Evolutionary conservation across 352 stramenopile species (phyloP).

Genomic region (Globisporangium sylvaticum): DNA sequence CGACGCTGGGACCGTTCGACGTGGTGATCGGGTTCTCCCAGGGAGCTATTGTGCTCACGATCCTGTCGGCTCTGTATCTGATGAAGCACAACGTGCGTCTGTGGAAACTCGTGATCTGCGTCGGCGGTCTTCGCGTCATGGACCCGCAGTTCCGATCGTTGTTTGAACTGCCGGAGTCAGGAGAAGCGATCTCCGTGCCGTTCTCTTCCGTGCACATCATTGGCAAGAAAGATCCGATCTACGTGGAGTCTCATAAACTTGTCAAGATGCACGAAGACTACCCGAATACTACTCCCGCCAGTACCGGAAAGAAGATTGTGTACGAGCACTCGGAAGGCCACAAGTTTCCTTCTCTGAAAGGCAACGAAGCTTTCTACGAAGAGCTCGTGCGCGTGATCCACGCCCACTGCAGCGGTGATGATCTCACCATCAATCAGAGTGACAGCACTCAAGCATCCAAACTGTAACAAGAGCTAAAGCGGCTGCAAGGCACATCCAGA

Average conservation of each 20-base stretch:
- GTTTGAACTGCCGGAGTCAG: constrained; percentile 23
- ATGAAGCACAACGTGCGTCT: constrained; percentile 21
- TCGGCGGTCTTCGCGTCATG: constrained; percentile 31
- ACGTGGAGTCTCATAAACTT: constrained; percentile 34
- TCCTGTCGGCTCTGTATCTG: constrained; percentile 32
- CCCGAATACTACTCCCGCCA: constrained; percentile 18
- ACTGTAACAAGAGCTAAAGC: not conserved
- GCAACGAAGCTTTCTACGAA: constrained; percentile 41
- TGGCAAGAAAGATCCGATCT: constrained; percentile 44
- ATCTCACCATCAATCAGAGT: not conserved
- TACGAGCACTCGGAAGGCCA: constrained; percentile 45
- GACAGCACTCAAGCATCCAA: not conserved
- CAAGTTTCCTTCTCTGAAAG: constrained; percentile 58
- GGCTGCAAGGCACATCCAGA: too few species aligned
- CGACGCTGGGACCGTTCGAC: constrained; percentile 36
- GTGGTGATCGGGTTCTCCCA: constrained; percentile 55
- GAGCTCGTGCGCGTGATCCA: constrained; percentile 35
- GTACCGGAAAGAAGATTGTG: constrained; percentile 20
- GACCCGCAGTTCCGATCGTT: constrained; percentile 24
- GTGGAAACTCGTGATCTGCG: constrained; percentile 41
- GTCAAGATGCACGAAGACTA: constrained; percentile 40
- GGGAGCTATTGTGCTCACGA: constrained; percentile 39
- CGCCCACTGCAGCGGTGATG: not conserved
- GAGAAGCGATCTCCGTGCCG: constrained; percentile 14
- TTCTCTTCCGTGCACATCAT: constrained; percentile 50